Base-by-base conservation (phyloP, 805 yeast genomes). In the Yamadazyma takamatsuzukensis region DNA sequence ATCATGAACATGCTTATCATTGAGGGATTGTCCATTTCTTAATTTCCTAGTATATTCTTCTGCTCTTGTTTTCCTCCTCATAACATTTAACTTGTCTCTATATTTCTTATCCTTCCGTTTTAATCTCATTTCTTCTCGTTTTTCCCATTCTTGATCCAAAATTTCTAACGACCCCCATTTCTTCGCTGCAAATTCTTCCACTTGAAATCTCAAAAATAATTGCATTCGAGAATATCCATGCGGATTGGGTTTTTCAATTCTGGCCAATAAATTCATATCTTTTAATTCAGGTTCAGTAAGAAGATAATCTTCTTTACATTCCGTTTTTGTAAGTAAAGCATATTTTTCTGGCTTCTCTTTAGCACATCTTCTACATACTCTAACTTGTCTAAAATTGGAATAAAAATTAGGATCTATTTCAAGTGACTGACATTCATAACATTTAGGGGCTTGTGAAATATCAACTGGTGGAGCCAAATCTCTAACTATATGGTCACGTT, bases 181-280 rank as follows among this genome's bases (percentile, higher is more conserved):
- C 51, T 83, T 81, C 63, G 80, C 85, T 0, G 97, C 95, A 59
- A 72, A 85, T 48, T 82, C 86, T 55, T 93, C 98, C n/a, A 93
- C 87, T 49, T 93, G 97, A 50, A 78, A 83, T 39, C 98, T 65
- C 27, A 93, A 59, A 61, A 80, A 93, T 35, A 93, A 67, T 70
- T 89, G 95, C 99, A 93, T 93, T 51, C 93, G 74, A 30, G 87
- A 83, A 59, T 78, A 93, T 26, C 89, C 87, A 56, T 93, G 96
- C 0, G 99, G 99, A 51, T 93, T 93, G 2, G 96, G 87, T 47
- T 89, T 85, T 41, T 88, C 95, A 39, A 90, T 63, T 41, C 93
- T 75, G 8, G 82, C 82, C 39, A 93, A 65, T 15, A 89, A 58
- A 2, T 56, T 65, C 5, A 58, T 59, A 53, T 93, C 98, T 32